Conservation (phyloP, 306 rosid genomes). For the Gastrolobium bilobum region DNA sequence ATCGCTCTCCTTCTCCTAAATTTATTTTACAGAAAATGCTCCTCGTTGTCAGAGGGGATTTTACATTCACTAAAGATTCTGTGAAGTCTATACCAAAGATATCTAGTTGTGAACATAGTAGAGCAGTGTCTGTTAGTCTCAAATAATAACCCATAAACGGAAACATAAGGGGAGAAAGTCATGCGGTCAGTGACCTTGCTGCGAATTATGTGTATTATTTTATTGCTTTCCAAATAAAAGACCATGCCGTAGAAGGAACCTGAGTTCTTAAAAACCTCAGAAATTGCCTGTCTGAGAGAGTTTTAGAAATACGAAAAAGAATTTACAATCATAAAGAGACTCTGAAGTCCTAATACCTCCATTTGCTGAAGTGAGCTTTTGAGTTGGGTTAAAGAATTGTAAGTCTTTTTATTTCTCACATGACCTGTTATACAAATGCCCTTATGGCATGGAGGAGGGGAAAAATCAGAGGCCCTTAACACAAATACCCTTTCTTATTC, state of each 20-base stretch:
- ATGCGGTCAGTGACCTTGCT: neutral
- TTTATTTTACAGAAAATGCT: neutral
- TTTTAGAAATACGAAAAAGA: neutral
- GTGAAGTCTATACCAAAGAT: neutral
- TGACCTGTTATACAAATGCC: neutral
- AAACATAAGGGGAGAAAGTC: neutral
- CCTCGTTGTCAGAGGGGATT: neutral
- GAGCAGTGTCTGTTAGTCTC: neutral
- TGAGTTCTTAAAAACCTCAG: neutral
- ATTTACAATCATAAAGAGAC: neutral
- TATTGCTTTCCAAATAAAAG: slow-evolving; percentile 3
- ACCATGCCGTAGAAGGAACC: neutral
- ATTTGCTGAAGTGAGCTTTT: slow-evolving; percentile 6
- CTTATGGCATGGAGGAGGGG: neutral
- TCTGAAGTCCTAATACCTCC: neutral
- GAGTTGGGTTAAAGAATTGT: neutral
- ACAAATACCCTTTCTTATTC: neutral
- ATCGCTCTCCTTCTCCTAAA: neutral
- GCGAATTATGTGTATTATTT: neutral
- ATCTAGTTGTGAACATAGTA: neutral
- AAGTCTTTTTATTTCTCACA: neutral
- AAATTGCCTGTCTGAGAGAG: neutral
- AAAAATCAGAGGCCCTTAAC: neutral
- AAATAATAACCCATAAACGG: neutral
- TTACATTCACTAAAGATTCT: neutral